Conservation (phyloP, 331 rosid species). For the Quercus tomentella region DNA sequence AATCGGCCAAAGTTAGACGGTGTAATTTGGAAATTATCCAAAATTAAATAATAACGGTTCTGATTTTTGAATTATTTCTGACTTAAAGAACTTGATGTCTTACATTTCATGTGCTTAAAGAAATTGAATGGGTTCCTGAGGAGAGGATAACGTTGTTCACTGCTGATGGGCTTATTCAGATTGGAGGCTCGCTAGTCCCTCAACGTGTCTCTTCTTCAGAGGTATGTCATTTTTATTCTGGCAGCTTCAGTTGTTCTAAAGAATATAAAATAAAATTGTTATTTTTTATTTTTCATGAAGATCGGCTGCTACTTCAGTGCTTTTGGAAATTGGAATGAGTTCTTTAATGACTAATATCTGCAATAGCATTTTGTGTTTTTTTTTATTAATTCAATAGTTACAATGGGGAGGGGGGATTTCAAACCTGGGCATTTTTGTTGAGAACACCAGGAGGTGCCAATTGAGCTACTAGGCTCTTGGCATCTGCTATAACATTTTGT, state of each 20-base stretch:
- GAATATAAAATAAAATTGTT: background rate
- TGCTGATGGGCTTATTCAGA: constrained; percentile 85
- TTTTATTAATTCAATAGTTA: too few species aligned
- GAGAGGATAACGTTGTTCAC: constrained; percentile 88
- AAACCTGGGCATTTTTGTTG: too few species aligned
- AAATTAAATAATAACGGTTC: too few species aligned
- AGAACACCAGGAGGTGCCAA: too few species aligned
- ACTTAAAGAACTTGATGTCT: background rate
- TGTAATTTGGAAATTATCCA: too few species aligned
- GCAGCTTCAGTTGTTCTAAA: background rate
- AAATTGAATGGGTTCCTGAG: constrained; percentile 83
- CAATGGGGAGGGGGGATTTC: too few species aligned
- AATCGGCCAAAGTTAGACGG: too few species aligned
- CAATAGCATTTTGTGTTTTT: background rate
- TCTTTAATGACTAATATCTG: background rate
- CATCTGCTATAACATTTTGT: background rate
- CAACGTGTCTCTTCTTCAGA: constrained; percentile 56
- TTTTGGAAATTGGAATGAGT: background rate
- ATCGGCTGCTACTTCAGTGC: background rate
- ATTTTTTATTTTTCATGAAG: background rate
- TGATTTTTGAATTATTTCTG: background rate
- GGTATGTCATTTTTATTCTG: constrained; percentile 31
- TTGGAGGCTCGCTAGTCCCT: constrained; percentile 89
- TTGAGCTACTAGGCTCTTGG: too few species aligned
- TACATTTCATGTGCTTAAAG: constrained; percentile 37